Conservation (phyloP, 2,329 filamentous ascomycete genomes). For the Thelonectria olida region DNA sequence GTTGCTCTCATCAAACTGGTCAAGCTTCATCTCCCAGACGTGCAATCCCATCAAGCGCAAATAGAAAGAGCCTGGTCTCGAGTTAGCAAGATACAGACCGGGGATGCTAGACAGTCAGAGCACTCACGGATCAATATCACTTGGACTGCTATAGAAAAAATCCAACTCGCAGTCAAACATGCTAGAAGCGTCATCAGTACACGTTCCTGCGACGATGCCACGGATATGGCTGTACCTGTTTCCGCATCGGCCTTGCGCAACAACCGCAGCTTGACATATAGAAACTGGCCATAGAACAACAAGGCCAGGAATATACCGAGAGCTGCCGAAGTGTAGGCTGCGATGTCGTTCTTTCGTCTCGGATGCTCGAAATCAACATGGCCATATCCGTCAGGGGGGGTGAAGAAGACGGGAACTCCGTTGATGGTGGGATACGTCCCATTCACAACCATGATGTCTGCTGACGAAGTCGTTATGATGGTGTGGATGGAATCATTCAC, state of each 20-base stretch:
- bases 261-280: slow-evolving; percentile 38
- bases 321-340: slow-evolving; percentile 29
- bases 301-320: slow-evolving; percentile 32
- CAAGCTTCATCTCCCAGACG: slow-evolving; percentile 42
- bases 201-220: neutral
- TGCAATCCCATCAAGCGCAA: slow-evolving; percentile 39
- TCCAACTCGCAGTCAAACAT: slow-evolving; percentile 31
- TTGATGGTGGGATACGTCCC: slow-evolving; percentile 26
- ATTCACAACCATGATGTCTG: slow-evolving; percentile 9
- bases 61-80: slow-evolving; percentile 19
- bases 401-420: slow-evolving; percentile 30
- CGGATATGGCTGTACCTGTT: slow-evolving; percentile 21
- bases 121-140: slow-evolving; percentile 26
- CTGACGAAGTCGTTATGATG: neutral
- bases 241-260: slow-evolving; percentile 32
- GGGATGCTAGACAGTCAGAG: neutral
- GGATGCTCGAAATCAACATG: slow-evolving; percentile 46
- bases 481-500: neutral
- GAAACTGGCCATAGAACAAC: slow-evolving; percentile 35
- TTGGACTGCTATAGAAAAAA: slow-evolving; percentile 34
- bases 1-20: slow-evolving; percentile 26
- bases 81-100: slow-evolving; percentile 1
- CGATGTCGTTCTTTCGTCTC: slow-evolving; percentile 30
- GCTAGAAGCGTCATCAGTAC: slow-evolving; percentile 15
- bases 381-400: slow-evolving; percentile 42